Percentiles rank a stretch among this genome's conserved stretches.
These are phyloP conservation scores for Plasmodium relictum DNA, from an alignment of 169 alveolate genomes.

Conservation along the genomic window DNA sequence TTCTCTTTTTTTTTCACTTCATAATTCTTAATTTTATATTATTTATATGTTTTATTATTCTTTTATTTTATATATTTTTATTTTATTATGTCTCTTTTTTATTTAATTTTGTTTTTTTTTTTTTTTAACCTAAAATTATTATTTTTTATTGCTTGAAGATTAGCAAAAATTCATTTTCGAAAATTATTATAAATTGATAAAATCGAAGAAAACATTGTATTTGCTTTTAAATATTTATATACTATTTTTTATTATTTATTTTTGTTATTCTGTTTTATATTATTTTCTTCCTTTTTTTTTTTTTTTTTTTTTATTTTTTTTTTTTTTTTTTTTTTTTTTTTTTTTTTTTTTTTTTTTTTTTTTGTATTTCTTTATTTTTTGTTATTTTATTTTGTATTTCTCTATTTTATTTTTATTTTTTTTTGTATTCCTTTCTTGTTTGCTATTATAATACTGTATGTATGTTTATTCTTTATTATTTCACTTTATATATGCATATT, in stretches of 20 bases:
- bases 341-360: neutral
- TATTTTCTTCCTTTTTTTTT: neutral
- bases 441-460: neutral
- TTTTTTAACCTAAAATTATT: neutral
- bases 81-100: neutral
- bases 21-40: neutral
- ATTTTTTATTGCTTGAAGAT: conserved; percentile 17
- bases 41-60: neutral
- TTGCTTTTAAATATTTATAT: conserved; percentile 38
- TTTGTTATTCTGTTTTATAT: neutral
- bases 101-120: neutral
- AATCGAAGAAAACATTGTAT: conserved; percentile 5
- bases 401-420: neutral
- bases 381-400: neutral
- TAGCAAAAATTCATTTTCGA: conserved; percentile 8
- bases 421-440: no score
- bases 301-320: neutral
- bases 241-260: neutral
- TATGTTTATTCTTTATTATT: no score
- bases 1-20: conserved; percentile 5
- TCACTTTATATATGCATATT: no score
- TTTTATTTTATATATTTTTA: neutral
- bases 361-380: neutral
- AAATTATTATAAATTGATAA: neutral
- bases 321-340: neutral